These are phyloP conservation scores for Blastomyces percursus DNA, from an alignment of 2,329 filamentous ascomycete genomes.

Conservation along the genomic window DNA sequence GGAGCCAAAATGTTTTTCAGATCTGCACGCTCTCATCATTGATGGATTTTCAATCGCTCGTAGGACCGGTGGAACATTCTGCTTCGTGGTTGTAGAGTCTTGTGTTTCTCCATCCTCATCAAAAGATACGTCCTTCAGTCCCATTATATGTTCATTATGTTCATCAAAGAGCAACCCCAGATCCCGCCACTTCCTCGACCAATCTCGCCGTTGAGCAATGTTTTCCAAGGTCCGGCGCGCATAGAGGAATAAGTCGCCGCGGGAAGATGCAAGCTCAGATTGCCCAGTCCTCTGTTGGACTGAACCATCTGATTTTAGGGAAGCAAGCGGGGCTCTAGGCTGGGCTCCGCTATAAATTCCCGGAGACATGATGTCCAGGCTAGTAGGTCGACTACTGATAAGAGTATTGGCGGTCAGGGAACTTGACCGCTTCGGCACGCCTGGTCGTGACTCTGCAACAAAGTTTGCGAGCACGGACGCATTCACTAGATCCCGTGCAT, in stretches of 20 bases:
- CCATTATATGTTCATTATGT: conserved; percentile 18
- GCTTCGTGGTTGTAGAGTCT: conserved; percentile 6
- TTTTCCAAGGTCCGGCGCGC: conserved; percentile 70
- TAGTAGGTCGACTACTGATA: conserved; percentile 16
- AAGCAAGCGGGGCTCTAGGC: conserved; percentile 35
- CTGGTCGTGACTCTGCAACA: conserved; percentile 18
- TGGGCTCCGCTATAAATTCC: conserved; percentile 25
- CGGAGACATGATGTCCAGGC: conserved; percentile 23
- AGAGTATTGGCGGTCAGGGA: conserved; percentile 7
- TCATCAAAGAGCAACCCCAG: conserved; percentile 36
- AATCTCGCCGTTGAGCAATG: conserved; percentile 58
- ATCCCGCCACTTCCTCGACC: conserved; percentile 65
- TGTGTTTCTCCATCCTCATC: conserved; percentile 22
- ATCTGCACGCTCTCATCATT: conserved; percentile 51
- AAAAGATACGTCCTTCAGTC: conserved; percentile 28
- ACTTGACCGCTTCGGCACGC: conserved; percentile 31
- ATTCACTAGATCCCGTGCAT: conserved; percentile 19
- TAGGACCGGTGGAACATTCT: conserved; percentile 7
- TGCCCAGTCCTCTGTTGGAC: conserved; percentile 45
- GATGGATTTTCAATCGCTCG: conserved; percentile 46
- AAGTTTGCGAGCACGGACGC: conserved; percentile 14
- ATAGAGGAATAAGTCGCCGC: conserved; percentile 71
- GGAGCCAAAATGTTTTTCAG: conserved; percentile 52
- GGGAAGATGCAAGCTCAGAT: conserved; percentile 68
- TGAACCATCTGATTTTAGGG: conserved; percentile 32